Conservation (phyloP, 2,329 filamentous ascomycete species). For the Trichoderma sp. region DNA sequence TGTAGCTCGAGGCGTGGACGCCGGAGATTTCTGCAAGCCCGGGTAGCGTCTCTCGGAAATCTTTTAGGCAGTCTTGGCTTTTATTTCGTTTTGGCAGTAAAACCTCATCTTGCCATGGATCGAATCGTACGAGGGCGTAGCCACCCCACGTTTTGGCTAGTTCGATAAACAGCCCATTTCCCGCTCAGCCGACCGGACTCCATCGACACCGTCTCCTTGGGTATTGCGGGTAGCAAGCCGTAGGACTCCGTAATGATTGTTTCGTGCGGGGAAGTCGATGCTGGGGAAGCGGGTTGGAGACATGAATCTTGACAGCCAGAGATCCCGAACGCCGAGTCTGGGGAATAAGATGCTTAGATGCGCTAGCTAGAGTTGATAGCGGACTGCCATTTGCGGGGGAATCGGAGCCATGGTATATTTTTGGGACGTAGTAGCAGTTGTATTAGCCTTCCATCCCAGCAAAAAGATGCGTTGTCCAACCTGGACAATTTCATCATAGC, state of each 20-base stretch:
- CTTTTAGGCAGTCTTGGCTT: background rate
- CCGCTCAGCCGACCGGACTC: conserved; percentile 10
- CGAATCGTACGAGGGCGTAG: conserved; percentile 5
- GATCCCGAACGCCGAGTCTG: conserved; percentile 14
- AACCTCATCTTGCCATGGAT: background rate
- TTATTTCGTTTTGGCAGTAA: background rate
- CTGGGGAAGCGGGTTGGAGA: conserved; percentile 13
- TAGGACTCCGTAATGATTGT: background rate
- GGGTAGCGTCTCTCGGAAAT: background rate
- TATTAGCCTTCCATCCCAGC: background rate
- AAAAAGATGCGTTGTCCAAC: background rate
- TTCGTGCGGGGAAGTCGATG: conserved; percentile 14
- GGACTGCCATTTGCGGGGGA: conserved; percentile 3
- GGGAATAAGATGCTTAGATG: conserved; percentile 15
- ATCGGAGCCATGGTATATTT: background rate
- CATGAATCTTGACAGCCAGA: background rate
- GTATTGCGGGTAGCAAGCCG: conserved; percentile 10
- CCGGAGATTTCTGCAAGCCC: background rate
- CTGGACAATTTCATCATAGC: background rate
- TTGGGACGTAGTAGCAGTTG: background rate
- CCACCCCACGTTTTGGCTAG: conserved; percentile 14
- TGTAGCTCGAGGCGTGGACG: background rate
- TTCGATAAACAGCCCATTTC: conserved; percentile 15
- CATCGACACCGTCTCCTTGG: conserved; percentile 7
- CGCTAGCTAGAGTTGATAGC: conserved; percentile 1